A percentile compares a stretch with the other conserved stretches of the same genome.
Evolutionary conservation across 305 asterid species (phyloP).

Genomic region (Fraxinus nigra): DNA sequence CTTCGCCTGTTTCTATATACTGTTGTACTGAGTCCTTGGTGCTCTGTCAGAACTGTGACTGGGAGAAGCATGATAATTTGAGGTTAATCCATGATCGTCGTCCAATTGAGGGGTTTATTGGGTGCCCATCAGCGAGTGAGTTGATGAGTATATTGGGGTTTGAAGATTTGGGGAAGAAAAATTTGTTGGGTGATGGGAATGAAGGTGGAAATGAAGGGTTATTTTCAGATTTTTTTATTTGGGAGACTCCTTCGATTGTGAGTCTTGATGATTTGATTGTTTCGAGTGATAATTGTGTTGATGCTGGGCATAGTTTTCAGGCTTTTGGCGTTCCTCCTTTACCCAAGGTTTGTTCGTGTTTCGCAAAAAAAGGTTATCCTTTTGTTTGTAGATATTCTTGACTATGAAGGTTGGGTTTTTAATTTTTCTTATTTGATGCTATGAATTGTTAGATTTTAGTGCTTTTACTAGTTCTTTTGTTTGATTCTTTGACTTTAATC

Average conservation of each 20-base stretch:
- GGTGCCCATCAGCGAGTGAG: constrained; percentile 67
- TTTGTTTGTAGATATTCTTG: not conserved
- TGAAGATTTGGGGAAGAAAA: constrained; percentile 65
- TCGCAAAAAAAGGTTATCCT: not conserved
- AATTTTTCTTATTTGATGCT: not conserved
- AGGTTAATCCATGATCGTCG: constrained; percentile 60
- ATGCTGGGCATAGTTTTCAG: constrained; percentile 53
- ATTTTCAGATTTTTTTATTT: constrained; percentile 59
- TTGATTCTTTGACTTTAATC: not conserved
- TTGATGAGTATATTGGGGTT: constrained; percentile 53
- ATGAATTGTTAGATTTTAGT: not conserved
- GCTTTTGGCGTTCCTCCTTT: constrained; percentile 89
- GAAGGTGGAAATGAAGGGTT: constrained; percentile 13
- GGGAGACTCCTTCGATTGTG: constrained; percentile 79
- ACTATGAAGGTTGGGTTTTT: not conserved
- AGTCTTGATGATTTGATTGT: constrained; percentile 73
- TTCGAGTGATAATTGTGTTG: constrained; percentile 32
- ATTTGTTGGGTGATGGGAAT: constrained; percentile 22
- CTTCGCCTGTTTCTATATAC: constrained; percentile 70
- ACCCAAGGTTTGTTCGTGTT: constrained; percentile 66
- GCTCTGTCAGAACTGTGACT: constrained; percentile 85
- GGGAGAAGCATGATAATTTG: constrained; percentile 58
- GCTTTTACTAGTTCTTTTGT: not conserved
- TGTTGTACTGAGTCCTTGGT: constrained; percentile 59
- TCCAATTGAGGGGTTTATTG: constrained; percentile 74